Evolutionary conservation across 2,329 filamentous ascomycete genomes (phyloP), one percentile per base, ranked within the genome.

Genomic region (Fusarium buharicum): DNA sequence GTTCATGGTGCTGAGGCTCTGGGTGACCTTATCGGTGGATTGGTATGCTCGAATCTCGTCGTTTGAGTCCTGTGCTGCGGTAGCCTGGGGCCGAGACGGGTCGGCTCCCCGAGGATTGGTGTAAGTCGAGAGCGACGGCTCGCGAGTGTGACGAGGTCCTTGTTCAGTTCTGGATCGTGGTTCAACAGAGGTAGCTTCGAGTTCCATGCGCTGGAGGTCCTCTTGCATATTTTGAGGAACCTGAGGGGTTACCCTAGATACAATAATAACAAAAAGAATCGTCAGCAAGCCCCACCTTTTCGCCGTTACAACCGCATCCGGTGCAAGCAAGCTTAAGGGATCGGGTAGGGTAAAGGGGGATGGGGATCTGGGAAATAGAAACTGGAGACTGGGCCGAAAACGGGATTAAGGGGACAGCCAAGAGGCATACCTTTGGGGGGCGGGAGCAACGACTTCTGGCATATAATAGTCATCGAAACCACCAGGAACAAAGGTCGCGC

Each of bases 211-310:
- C 72, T 94, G 91, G 66, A 99, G 86, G 78, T 91, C 94, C 73
- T 96, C 90, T 80, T 97, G 93, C 86, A 99, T 97, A 78, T 97
- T 94, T 78, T 94, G 91, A 68, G 94, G 92, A 67, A 97, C 93
- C 83, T 97, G 93, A 75, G 92, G 91, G 88, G 94, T 97, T 73
- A 96, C 87, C 81, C 92, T 96, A 77, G 67, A 74, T 64, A 73
- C 70, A 70, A 65, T 49, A 56, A 68, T 62, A 68, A 70, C 64
- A 68, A 66, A 28, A 33, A 74, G 70, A 68, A 70, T 64, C 64
- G 76, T 80, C 73, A 78, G 77, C 73, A 66, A 66, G 74, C 73
- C 73, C 73, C 73, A 74, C 74, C 66, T 63, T 66, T 70, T 55
- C 63, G 69, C 67, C 68, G 69, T 69, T 62, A 43, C 50, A 62